Evolutionary conservation across 352 stramenopile genomes (phyloP).

Genomic region (Pythium aristosporum): DNA sequence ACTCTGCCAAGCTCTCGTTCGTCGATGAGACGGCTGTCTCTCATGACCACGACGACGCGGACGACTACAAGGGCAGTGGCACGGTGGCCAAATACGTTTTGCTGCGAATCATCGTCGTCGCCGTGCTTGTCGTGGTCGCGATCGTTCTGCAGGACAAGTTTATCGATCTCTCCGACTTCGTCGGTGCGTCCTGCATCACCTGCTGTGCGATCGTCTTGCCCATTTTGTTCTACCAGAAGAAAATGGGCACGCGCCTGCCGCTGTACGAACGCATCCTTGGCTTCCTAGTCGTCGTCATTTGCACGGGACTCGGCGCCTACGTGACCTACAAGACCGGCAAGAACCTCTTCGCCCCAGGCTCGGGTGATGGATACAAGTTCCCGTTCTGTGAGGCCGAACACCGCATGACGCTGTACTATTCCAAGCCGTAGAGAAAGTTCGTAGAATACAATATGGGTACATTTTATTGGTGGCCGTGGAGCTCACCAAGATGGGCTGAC

Average conservation of each 20-base stretch:
- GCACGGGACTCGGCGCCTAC: slow-evolving; percentile 8
- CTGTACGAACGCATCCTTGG: slow-evolving; percentile 9
- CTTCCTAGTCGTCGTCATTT: slow-evolving; percentile 2
- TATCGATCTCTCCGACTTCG: slow-evolving; percentile 64
- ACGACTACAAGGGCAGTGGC: slow-evolving; percentile 41
- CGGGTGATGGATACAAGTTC: slow-evolving; percentile 17
- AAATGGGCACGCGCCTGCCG: slow-evolving; percentile 42
- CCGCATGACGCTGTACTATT: slow-evolving; percentile 28
- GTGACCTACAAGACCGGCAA: slow-evolving; percentile 20
- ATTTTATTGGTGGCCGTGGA: not conserved
- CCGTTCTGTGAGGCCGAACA: slow-evolving; percentile 29
- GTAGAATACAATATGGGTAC: not conserved
- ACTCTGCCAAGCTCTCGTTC: slow-evolving; percentile 33
- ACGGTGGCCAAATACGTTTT: slow-evolving; percentile 48
- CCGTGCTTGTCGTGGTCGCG: slow-evolving; percentile 36
- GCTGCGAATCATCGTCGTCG: slow-evolving; percentile 56
- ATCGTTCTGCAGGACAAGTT: slow-evolving; percentile 50
- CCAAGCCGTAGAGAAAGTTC: not conserved
- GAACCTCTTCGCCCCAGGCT: slow-evolving; percentile 6
- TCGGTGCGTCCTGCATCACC: slow-evolving; percentile 55
- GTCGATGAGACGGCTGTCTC: slow-evolving; percentile 39
- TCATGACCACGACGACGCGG: slow-evolving; percentile 23
- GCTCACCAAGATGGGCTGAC: too few relatives aligned
- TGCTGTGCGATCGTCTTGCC: slow-evolving; percentile 65
- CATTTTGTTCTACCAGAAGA: slow-evolving; percentile 72